These are phyloP conservation scores for Ceratobasidium sp. DNA, from an alignment of 1,284 basidiomycete species.

Conservation along the genomic window DNA sequence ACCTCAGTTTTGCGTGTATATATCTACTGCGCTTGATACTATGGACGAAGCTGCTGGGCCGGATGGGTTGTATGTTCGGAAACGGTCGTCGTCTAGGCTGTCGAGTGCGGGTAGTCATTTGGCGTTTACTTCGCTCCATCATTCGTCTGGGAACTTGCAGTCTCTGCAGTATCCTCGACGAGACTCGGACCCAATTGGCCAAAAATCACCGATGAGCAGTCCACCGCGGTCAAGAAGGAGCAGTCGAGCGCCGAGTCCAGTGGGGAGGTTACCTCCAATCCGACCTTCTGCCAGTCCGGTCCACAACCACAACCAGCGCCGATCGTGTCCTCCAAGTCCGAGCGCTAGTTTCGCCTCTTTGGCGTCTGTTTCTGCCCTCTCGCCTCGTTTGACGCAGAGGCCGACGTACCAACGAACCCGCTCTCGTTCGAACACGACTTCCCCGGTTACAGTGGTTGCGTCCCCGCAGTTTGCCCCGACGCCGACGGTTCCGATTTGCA, in stretches of 20 bases:
- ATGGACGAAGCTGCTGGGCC: neutral
- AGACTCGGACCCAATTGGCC: neutral
- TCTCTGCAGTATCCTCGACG: neutral
- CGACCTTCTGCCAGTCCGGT: neutral
- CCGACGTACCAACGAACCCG: constrained; percentile 4
- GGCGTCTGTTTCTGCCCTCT: neutral
- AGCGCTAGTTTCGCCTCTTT: constrained; percentile 24
- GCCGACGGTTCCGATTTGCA: constrained; percentile 37
- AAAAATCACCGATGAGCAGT: constrained; percentile 10
- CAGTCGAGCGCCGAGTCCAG: constrained; percentile 29
- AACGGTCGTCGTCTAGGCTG: neutral
- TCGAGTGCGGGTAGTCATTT: constrained; percentile 2
- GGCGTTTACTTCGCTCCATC: constrained; percentile 1
- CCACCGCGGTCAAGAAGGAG: constrained; percentile 22
- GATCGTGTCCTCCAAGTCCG: constrained; percentile 39
- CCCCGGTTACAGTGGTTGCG: neutral
- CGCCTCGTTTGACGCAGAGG: neutral
- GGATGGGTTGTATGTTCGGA: neutral
- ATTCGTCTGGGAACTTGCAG: neutral
- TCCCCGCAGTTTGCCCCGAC: neutral
- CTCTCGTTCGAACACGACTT: constrained; percentile 30
- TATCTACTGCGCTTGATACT: too few species aligned
- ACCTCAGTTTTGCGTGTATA: neutral
- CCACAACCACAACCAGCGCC: constrained; percentile 1
- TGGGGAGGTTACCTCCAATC: neutral